Conservation (phyloP, 768 basidiomycete genomes). For the Boletus reticulatus region DNA sequence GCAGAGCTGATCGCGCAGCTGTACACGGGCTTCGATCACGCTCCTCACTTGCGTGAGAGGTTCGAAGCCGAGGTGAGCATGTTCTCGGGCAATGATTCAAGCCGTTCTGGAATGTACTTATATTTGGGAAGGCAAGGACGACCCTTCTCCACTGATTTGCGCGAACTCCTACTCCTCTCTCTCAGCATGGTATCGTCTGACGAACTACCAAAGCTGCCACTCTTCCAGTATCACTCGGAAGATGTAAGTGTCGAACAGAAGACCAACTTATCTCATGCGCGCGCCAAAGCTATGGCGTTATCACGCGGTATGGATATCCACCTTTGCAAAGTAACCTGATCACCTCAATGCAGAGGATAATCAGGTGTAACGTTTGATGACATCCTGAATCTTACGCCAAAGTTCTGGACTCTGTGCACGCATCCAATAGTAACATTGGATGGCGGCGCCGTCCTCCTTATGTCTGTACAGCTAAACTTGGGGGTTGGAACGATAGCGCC, state of each 20-base stretch:
- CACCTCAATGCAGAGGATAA: neutral
- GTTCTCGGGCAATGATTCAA: neutral
- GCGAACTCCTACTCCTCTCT: neutral
- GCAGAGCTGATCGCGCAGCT: too few species aligned
- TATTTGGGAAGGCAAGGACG: neutral
- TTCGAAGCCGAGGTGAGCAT: neutral
- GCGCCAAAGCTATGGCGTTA: neutral
- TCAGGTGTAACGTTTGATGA: neutral
- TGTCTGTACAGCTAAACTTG: neutral
- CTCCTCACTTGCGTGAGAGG: neutral
- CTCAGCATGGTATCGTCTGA: neutral
- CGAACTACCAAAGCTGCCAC: neutral
- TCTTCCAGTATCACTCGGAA: neutral
- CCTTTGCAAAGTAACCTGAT: neutral
- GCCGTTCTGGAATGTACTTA: neutral
- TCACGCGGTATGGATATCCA: neutral
- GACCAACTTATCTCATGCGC: neutral
- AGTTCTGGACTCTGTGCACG: neutral
- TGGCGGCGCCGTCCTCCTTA: neutral
- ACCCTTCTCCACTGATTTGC: neutral
- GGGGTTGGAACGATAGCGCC: neutral
- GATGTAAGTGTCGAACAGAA: neutral
- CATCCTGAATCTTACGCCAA: neutral
- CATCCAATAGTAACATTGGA: neutral
- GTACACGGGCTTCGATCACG: too few species aligned